A percentile compares a stretch with the other conserved stretches of the same genome.
Conservation (phyloP, 2,329 filamentous ascomycete species). For the Sporothrix mexicana region DNA sequence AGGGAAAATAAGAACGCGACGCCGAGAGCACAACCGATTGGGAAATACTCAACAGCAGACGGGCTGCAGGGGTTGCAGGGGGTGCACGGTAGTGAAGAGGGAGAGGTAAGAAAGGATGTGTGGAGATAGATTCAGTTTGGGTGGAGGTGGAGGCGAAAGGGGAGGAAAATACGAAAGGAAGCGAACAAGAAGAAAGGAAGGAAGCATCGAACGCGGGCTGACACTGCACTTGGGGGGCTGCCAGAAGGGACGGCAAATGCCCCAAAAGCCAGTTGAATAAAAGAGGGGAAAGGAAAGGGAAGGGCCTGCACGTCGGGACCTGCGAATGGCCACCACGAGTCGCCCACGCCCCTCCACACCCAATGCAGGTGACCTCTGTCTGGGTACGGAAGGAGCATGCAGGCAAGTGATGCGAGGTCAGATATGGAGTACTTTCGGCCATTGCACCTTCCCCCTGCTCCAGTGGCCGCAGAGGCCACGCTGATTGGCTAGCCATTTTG, state of each 20-base stretch:
- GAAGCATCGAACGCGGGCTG: not conserved
- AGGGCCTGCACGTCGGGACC: constrained; percentile 28
- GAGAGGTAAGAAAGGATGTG: constrained; percentile 13
- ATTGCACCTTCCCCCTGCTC: not conserved
- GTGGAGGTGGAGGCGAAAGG: constrained; percentile 22
- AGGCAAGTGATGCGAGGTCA: constrained; percentile 14
- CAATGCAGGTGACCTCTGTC: constrained; percentile 30
- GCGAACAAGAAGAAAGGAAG: constrained; percentile 12
- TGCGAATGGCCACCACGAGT: constrained; percentile 21
- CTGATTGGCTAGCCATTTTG: constrained; percentile 22
- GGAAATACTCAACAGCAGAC: constrained; percentile 9
- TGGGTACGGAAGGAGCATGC: constrained; percentile 18
- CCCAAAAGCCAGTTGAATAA: not conserved
- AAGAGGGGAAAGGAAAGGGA: constrained; percentile 6
- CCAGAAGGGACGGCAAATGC: not conserved
- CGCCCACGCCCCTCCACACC: constrained; percentile 3
- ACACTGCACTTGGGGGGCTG: not conserved
- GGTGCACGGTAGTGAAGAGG: constrained; percentile 12
- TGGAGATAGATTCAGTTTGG: constrained; percentile 19
- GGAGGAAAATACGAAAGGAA: constrained; percentile 20
- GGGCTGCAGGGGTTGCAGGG: constrained; percentile 17
- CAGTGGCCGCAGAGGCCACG: constrained; percentile 12
- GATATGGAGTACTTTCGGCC: constrained; percentile 1
- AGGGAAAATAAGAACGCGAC: not conserved
- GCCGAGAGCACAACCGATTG: constrained; percentile 26